These are phyloP conservation scores for Brachypodium distachyon DNA, from an alignment of 202 grass and related monocot genomes.

Conservation along the genomic window DNA sequence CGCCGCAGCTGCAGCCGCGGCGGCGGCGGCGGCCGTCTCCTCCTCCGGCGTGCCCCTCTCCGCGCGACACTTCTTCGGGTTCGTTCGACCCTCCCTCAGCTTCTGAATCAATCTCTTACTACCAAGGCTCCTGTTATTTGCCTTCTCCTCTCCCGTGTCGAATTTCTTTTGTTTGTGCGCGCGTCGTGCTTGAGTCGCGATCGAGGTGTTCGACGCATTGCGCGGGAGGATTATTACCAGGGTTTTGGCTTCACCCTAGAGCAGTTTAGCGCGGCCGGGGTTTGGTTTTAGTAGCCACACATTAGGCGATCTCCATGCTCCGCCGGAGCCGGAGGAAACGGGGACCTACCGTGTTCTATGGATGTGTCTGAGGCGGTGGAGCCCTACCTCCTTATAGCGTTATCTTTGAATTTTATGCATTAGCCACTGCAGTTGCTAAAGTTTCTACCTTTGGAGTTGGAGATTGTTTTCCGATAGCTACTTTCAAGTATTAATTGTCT, in stretches of 20 bases:
- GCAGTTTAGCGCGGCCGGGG: background rate
- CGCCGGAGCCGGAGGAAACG: background rate
- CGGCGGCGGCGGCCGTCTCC: slow-evolving; percentile 44
- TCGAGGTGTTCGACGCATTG: slow-evolving; percentile 11
- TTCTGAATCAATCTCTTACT: background rate
- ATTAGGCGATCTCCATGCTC: background rate
- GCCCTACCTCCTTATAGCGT: background rate
- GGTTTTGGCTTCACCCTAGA: background rate
- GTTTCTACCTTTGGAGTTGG: background rate
- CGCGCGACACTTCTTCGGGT: slow-evolving; percentile 75
- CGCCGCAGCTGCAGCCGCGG: slow-evolving; percentile 40
- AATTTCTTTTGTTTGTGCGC: background rate
- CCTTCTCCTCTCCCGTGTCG: background rate
- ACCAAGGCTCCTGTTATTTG: background rate
- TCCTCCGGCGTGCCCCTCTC: slow-evolving; percentile 53
- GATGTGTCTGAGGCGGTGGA: background rate
- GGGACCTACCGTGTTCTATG: too few species aligned
- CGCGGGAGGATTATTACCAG: background rate
- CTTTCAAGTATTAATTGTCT: background rate
- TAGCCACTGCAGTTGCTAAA: background rate
- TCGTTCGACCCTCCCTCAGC: background rate
- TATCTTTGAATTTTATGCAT: background rate
- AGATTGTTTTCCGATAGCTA: background rate
- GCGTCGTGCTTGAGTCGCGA: background rate
- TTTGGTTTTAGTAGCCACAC: background rate